phyloP scores from a whole-genome alignment of 139 green algal species.

The Chara braunii region DNA sequence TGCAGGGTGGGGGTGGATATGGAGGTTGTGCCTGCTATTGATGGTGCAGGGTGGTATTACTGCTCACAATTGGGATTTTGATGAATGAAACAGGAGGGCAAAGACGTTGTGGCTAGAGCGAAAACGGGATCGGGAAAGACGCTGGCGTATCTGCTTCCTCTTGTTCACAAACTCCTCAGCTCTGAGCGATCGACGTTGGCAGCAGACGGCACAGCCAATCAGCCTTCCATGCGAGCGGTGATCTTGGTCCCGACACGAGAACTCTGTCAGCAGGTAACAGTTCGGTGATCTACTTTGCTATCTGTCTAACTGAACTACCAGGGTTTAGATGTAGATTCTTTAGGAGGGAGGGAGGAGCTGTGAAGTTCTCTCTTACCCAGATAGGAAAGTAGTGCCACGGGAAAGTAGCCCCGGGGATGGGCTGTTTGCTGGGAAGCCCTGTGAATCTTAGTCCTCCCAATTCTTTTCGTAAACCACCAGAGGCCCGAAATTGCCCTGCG shows the following conservation, averaged over 20 bases:
- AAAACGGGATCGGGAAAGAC: constrained; percentile 46
- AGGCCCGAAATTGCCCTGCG: no score
- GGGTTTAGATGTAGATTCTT: no score
- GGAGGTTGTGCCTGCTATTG: neutral
- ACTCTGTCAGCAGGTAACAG: constrained; percentile 75
- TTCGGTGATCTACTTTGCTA: constrained; percentile 27
- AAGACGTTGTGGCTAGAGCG: constrained; percentile 29
- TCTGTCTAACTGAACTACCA: no score
- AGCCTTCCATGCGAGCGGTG: constrained; percentile 18
- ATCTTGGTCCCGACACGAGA: constrained; percentile 88
- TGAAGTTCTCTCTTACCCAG: no score
- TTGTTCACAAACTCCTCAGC: constrained; percentile 39
- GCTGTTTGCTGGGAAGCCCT: no score
- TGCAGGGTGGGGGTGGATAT: neutral
- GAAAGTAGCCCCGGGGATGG: no score
- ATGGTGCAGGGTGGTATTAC: neutral
- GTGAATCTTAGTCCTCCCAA: no score
- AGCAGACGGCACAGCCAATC: neutral
- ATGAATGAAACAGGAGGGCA: constrained; percentile 20
- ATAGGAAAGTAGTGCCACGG: no score
- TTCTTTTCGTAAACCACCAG: no score
- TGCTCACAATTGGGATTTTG: neutral
- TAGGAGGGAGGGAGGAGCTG: no score
- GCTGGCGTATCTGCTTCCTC: constrained; percentile 45
- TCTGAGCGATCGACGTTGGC: neutral